Evolutionary conservation across 176 grass and related monocot species (phyloP), one percentile per base, ranked within the genome.

Genomic region (Dendrocalamus sinicus): DNA sequence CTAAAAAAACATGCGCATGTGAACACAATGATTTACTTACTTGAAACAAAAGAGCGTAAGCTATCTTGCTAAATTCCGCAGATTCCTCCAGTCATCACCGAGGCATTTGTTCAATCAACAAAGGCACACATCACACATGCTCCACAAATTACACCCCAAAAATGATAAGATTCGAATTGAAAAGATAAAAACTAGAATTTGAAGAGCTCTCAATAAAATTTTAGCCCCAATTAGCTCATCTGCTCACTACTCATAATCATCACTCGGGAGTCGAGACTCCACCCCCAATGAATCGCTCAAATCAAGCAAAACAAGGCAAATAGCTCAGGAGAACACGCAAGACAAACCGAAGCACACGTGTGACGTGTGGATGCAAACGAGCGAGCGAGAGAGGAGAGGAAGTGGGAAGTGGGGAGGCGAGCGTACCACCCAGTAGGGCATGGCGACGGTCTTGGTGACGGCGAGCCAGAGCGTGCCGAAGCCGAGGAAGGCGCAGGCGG

Each of bases 401-500:
- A 11, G 43, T 7, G 32, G 3, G 24, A 22, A 71, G 28, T 35
- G n/a, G 19, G 39, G 16, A 44, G 74, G 72, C 0, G 48, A 73
- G 70, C 87, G 43, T 62, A 98, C 96, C 88, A 91, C 73, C 88
- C 94, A 92, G 72, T 92, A 98, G 1, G 93, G 92, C 78, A 98
- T 85, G 47, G 86, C 60, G 69, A 98, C 59, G 50, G 93, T 92
- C 84, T 90, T 91, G 20, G 84, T 91, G 75, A 95, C 96, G 78
- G 91, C 91, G 63, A 95, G 93, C 93, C 93, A 98, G 37, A 98
- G 62, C 66, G 89, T 77, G 65, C 88, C 91, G 81, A 89, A 98
- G n/a, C 96, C 96, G 81, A 95, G 45, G 73, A 98, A 89, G 57
- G 91, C 92, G 83, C 73, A 95, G 30, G 90, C 88, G 43, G 90